Evolutionary conservation across 148 eudicot species (phyloP).

Genomic region (Camellia lanceoleosa): DNA sequence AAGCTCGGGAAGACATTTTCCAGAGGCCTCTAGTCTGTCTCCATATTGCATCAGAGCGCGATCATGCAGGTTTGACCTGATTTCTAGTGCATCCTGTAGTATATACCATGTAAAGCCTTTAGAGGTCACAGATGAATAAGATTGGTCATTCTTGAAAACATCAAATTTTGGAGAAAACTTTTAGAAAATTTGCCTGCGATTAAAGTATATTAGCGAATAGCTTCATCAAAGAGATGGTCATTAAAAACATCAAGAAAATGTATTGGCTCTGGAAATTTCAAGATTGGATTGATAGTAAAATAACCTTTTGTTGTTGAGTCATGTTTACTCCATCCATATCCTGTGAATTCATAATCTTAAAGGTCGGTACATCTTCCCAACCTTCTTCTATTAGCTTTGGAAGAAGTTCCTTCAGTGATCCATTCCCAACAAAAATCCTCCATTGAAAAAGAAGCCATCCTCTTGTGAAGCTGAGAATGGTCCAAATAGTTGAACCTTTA

Average conservation of each 20-base stretch:
- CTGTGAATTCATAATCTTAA: conserved; percentile 45
- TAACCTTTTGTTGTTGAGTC: conserved; percentile 42
- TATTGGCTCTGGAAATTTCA: not conserved
- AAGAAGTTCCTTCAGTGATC: conserved; percentile 32
- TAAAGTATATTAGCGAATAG: not conserved
- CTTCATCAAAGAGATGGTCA: not conserved
- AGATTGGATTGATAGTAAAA: not conserved
- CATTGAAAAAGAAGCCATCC: conserved; percentile 34
- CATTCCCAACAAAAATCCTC: conserved; percentile 46
- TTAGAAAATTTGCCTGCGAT: not conserved
- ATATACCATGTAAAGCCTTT: not conserved
- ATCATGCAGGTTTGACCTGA: conserved; percentile 51
- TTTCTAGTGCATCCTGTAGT: conserved; percentile 44
- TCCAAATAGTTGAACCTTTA: not conserved
- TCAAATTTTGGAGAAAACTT: not conserved
- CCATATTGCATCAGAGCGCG: conserved; percentile 44
- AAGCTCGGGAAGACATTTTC: conserved; percentile 41
- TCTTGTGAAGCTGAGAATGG: not conserved
- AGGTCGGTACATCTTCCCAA: conserved; percentile 52
- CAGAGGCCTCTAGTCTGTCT: conserved; percentile 38
- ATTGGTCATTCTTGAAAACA: not conserved
- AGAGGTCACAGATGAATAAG: not conserved
- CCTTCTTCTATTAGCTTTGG: conserved; percentile 45
- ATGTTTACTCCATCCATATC: conserved; percentile 39
- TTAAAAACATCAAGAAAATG: not conserved